phyloP scores from a whole-genome alignment of 495 filamentous ascomycete species.

The Trypethelium eluteriae region DNA sequence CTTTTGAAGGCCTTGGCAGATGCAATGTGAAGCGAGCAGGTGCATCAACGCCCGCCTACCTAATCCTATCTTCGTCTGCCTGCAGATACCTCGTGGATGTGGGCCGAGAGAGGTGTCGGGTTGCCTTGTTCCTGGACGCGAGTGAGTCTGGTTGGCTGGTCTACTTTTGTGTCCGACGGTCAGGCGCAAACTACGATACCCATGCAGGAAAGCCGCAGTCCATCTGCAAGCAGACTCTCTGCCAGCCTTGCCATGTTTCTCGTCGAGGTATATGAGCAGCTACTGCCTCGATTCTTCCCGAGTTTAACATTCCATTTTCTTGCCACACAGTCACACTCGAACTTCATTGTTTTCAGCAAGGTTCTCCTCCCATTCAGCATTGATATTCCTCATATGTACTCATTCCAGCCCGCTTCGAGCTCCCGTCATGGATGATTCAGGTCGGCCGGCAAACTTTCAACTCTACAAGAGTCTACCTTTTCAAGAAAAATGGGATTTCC shows the following conservation, averaged over 20 bases:
- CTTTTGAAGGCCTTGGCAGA: conserved; percentile 17
- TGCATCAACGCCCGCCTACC: not conserved
- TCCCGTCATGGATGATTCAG: not conserved
- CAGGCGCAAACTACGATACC: not conserved
- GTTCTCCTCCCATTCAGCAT: not conserved
- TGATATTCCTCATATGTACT: not conserved
- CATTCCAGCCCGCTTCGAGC: not conserved
- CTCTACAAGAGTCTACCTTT: not conserved
- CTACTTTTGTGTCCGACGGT: not conserved
- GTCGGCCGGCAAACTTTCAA: not conserved
- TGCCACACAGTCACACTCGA: too few relatives aligned
- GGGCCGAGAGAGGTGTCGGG: not conserved
- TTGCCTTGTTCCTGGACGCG: not conserved
- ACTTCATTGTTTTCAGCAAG: not conserved
- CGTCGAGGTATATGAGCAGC: too few relatives aligned
- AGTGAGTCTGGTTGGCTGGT: not conserved
- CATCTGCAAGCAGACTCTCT: not conserved
- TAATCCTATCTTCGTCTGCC: not conserved
- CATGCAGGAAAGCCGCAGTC: not conserved
- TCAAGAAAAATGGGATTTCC: conserved; percentile 36
- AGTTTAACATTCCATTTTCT: too few relatives aligned
- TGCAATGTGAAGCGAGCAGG: not conserved
- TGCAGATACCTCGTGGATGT: not conserved
- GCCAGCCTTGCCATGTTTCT: not conserved
- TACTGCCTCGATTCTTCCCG: too few relatives aligned